These are phyloP conservation scores for Aspergillus sp. DNA, from an alignment of 2,329 filamentous ascomycete species.

Conservation along the genomic window DNA sequence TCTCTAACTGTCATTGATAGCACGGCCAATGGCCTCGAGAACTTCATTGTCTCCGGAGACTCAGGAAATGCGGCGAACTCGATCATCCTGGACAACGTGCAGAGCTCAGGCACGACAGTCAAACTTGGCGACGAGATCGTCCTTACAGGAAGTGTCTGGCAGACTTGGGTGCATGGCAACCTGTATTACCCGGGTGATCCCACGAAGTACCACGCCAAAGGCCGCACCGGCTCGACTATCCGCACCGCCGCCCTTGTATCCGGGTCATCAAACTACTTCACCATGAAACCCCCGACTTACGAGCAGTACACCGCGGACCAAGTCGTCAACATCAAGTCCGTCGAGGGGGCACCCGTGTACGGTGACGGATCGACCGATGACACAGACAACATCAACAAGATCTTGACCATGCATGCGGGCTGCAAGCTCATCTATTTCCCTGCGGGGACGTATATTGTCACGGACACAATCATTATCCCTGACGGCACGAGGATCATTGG, in stretches of 20 bases:
- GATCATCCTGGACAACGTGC: constrained; percentile 25
- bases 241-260: constrained; percentile 25
- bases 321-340: constrained; percentile 44
- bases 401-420: constrained; percentile 26
- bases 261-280: constrained; percentile 33
- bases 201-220: constrained; percentile 18
- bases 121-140: constrained; percentile 16
- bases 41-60: constrained; percentile 17
- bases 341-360: constrained; percentile 32
- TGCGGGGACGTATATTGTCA: constrained; percentile 47
- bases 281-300: constrained; percentile 38
- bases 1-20: constrained; percentile 18
- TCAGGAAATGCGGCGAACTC: constrained; percentile 24
- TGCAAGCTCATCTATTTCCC: constrained; percentile 52
- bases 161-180: constrained; percentile 31
- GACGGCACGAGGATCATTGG: constrained; percentile 47
- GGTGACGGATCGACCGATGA: constrained; percentile 39
- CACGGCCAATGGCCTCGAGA: constrained; percentile 6
- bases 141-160: constrained; percentile 12
- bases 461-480: constrained; percentile 42
- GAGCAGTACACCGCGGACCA: constrained; percentile 34
- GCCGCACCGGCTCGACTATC: constrained; percentile 20
- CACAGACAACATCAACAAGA: constrained; percentile 29
- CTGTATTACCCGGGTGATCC: constrained; percentile 16
- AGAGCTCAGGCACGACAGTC: constrained; percentile 21